A percentile compares a stretch with the other conserved stretches of the same genome.
Evolutionary conservation across 179 eudicot genomes (phyloP).

Genomic region (Carnegiea gigantea): DNA sequence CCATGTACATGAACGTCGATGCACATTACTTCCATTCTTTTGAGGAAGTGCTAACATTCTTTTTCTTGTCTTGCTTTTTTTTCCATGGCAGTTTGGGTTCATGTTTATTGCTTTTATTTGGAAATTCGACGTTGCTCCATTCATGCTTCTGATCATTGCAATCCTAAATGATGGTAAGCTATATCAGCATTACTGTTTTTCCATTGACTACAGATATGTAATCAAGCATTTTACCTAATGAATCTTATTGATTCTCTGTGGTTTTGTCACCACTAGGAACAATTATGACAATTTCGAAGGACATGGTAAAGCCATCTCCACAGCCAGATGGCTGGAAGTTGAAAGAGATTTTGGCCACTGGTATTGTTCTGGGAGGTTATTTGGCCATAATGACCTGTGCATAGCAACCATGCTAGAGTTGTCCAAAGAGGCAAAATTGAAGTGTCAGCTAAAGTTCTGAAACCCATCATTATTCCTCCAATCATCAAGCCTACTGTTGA

Average conservation of each 20-base stretch:
- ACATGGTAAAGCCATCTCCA: conserved; percentile 48
- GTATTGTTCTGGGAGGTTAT: conserved; percentile 45
- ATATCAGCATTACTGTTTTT: neutral
- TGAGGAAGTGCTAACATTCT: neutral
- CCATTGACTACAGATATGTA: too few relatives aligned
- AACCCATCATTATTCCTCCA: neutral
- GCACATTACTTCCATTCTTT: neutral
- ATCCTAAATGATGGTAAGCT: conserved; percentile 63
- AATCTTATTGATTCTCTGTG: neutral
- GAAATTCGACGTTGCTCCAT: conserved; percentile 73
- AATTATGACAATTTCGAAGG: conserved; percentile 52
- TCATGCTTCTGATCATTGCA: conserved; percentile 80
- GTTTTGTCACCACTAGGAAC: conserved; percentile 32
- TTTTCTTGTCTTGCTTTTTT: neutral
- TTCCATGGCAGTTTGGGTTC: conserved; percentile 55
- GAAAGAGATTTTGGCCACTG: conserved; percentile 47
- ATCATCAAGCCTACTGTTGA: neutral
- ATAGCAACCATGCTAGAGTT: neutral
- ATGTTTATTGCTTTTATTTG: conserved; percentile 74
- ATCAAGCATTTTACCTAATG: neutral
- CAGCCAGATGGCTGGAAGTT: conserved; percentile 47
- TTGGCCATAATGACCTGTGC: conserved; percentile 38
- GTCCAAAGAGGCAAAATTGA: neutral
- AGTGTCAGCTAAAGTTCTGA: neutral
- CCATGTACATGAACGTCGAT: neutral